Percentiles rank a stretch among this genome's conserved stretches.
These are phyloP conservation scores for Septoria linicola DNA, from an alignment of 2,329 filamentous ascomycete genomes.

Conservation along the genomic window DNA sequence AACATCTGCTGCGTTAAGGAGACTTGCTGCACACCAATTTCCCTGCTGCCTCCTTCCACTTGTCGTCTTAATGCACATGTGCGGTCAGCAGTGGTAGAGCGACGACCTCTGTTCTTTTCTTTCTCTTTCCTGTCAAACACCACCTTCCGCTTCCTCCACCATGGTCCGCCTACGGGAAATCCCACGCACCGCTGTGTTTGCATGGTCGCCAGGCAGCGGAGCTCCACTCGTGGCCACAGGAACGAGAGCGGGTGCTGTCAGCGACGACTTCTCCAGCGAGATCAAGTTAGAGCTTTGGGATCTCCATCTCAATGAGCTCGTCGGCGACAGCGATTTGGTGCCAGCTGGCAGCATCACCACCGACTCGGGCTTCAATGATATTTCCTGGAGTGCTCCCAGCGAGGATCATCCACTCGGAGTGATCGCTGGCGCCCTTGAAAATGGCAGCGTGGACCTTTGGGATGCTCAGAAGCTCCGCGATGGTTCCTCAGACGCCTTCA, in stretches of 20 bases:
- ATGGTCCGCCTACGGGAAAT: constrained; percentile 99
- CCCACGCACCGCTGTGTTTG: constrained; percentile 92
- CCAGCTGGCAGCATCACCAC: constrained; percentile 80
- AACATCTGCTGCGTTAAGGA: no score
- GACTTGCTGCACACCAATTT: neutral
- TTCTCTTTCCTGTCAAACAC: neutral
- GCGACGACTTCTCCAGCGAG: constrained; percentile 96
- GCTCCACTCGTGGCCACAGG: constrained; percentile 86
- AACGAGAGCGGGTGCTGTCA: constrained; percentile 90
- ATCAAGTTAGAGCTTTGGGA: constrained; percentile 97
- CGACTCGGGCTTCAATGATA: constrained; percentile 95
- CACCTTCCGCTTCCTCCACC: constrained; percentile 21
- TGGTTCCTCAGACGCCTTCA: constrained; percentile 64
- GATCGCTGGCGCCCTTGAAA: constrained; percentile 93
- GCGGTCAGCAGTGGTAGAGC: neutral
- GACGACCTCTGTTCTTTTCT: constrained; percentile 4
- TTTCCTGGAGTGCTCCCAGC: constrained; percentile 85
- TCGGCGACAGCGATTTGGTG: constrained; percentile 78
- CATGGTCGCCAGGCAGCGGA: constrained; percentile 82
- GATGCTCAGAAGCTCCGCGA: constrained; percentile 70
- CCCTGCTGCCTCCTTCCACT: neutral
- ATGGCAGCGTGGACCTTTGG: constrained; percentile 90
- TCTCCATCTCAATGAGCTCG: constrained; percentile 73
- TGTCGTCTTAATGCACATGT: constrained; percentile 11
- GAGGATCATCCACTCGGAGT: constrained; percentile 79